A percentile compares a stretch with the other conserved stretches of the same genome.
Conservation (phyloP, 2,329 filamentous ascomycete species). For the Coccinonectria pachysandricola region DNA sequence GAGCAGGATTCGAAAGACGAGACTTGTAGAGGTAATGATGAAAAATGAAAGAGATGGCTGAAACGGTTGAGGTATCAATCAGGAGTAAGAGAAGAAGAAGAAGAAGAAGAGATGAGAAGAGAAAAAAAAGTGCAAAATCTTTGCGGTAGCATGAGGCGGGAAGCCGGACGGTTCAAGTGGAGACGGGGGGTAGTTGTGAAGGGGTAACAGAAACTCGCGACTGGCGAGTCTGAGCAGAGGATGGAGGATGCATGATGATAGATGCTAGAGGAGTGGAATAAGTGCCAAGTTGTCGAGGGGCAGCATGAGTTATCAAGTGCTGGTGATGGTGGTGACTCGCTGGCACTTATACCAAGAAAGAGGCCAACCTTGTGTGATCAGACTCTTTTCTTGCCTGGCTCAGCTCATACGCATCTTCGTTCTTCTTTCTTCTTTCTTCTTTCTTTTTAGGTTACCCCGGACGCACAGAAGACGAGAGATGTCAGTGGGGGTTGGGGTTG, state of each 20-base stretch:
- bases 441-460: too few species aligned
- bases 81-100: constrained; percentile 3
- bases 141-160: constrained; percentile 21
- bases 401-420: too few species aligned
- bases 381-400: constrained; percentile 2
- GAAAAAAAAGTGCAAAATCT: constrained; percentile 10
- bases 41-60: too few species aligned
- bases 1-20: too few species aligned
- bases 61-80: too few species aligned
- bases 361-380: too few species aligned
- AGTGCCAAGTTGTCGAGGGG: constrained; percentile 1
- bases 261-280: constrained; percentile 3
- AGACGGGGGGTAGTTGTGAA: constrained; percentile 13
- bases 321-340: too few species aligned
- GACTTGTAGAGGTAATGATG: too few species aligned
- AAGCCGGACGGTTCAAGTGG: too few species aligned
- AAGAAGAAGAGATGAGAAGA: constrained; percentile 2
- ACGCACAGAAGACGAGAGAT: too few species aligned
- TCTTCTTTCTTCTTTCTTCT: neutral
- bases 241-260: constrained; percentile 7
- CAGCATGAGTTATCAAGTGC: constrained; percentile 2
- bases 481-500: too few species aligned
- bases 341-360: too few species aligned
- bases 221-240: constrained; percentile 14
- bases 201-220: constrained; percentile 22